phyloP scores from a whole-genome alignment of 1,284 basidiomycete species.

The Phellinidium pouzarii region DNA sequence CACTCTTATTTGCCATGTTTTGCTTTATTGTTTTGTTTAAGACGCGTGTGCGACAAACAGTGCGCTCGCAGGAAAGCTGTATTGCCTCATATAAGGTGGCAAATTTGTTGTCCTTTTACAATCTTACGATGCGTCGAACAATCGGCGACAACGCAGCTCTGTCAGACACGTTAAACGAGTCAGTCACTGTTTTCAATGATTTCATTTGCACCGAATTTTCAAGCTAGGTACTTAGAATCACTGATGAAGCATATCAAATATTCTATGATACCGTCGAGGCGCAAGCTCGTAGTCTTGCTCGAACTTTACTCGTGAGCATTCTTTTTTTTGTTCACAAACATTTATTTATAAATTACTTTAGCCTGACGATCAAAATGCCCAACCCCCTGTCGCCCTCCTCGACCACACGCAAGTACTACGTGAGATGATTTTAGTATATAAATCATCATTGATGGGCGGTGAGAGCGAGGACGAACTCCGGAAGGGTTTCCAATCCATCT shows the following conservation, averaged over 20 bases:
- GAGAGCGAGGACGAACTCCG: constrained; percentile 43
- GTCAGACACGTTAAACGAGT: constrained; percentile 78
- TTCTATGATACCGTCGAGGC: constrained; percentile 84
- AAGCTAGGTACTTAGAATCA: constrained; percentile 48
- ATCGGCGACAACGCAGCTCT: constrained; percentile 78
- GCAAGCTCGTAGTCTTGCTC: constrained; percentile 70
- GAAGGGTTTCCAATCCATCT: constrained; percentile 60
- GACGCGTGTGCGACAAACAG: constrained; percentile 87
- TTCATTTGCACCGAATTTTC: background rate
- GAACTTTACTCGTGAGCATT: constrained; percentile 59
- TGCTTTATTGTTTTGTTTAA: constrained; percentile 27
- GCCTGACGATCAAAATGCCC: constrained; percentile 71
- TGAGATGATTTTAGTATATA: constrained; percentile 85
- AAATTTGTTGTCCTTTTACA: constrained; percentile 92
- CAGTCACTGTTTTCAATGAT: constrained; percentile 7
- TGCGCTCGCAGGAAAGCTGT: constrained; percentile 87
- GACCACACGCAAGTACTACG: constrained; percentile 79
- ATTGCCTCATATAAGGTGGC: constrained; percentile 89
- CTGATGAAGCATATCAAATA: constrained; percentile 70
- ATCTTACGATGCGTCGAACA: constrained; percentile 86
- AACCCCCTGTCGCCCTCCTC: constrained; percentile 71
- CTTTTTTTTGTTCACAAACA: background rate
- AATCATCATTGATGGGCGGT: constrained; percentile 67
- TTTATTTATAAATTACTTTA: constrained; percentile 28
- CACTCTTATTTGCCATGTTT: background rate